phyloP scores from a whole-genome alignment of 2,329 filamentous ascomycete genomes.

The Trichoderma gracile region DNA sequence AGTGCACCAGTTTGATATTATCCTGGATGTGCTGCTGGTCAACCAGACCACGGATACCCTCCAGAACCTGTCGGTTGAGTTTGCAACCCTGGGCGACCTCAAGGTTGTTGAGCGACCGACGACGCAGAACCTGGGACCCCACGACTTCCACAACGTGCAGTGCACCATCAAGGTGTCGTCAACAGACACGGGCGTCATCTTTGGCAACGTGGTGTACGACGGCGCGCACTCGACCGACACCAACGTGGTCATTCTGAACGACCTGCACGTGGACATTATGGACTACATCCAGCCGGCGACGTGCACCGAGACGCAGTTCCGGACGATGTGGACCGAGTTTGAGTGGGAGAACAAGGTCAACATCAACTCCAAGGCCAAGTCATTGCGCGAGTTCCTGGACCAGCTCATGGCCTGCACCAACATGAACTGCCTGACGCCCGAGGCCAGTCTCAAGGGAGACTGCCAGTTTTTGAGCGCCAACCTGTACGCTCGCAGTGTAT shows the following conservation, averaged over 20 bases:
- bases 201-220: constrained; percentile 97
- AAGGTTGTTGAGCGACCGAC: constrained; percentile 97
- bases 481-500: constrained; percentile 92
- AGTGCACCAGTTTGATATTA: constrained; percentile 98
- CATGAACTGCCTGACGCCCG: constrained; percentile 96
- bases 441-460: constrained; percentile 93
- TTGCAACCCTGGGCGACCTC: constrained; percentile 94
- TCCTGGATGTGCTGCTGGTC: constrained; percentile 91
- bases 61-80: constrained; percentile 96
- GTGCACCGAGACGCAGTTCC: constrained; percentile 97
- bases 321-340: constrained; percentile 99
- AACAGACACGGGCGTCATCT: constrained; percentile 97
- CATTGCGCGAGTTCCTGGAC: constrained; percentile 85
- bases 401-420: constrained; percentile 97
- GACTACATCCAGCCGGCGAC: constrained; percentile 98
- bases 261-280: constrained; percentile 99
- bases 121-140: constrained; percentile 90
- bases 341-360: constrained; percentile 99
- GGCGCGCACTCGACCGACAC: constrained; percentile 88
- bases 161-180: constrained; percentile 98
- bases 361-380: constrained; percentile 96
- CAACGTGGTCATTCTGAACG: constrained; percentile 96
- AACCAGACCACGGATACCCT: constrained; percentile 97
- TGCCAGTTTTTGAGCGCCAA: constrained; percentile 98
- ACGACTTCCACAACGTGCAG: constrained; percentile 98